Evolutionary conservation across 768 basidiomycete species (phyloP).

Genomic region (Trametes gibbosa): DNA sequence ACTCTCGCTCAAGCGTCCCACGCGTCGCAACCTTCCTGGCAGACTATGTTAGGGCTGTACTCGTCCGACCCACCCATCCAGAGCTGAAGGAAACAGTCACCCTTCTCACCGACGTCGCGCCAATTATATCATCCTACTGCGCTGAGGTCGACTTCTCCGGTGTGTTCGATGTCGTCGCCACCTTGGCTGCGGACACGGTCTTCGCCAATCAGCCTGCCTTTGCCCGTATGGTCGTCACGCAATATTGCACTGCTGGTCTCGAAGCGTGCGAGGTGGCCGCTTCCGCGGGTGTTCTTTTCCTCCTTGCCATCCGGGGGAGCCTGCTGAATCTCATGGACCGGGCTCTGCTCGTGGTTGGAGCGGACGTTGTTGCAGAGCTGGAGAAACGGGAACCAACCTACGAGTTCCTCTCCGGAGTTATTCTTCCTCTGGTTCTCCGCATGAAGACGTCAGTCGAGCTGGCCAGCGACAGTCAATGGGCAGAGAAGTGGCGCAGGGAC

Average conservation of each 20-base stretch:
- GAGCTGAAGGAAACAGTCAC: constrained; percentile 47
- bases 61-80: constrained; percentile 44
- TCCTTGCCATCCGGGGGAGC: constrained; percentile 26
- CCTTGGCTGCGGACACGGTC: constrained; percentile 41
- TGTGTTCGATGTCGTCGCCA: constrained; percentile 49
- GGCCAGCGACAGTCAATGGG: constrained; percentile 37
- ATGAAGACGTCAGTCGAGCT: constrained; percentile 51
- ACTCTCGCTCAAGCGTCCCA: constrained; percentile 39
- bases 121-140: constrained; percentile 52
- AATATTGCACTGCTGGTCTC: constrained; percentile 36
- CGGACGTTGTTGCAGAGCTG: constrained; percentile 53
- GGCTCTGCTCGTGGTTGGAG: constrained; percentile 46
- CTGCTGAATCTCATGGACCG: constrained; percentile 33
- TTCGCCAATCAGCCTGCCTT: constrained; percentile 56
- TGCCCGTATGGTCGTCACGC: constrained; percentile 34
- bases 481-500: constrained; percentile 46
- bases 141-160: constrained; percentile 54
- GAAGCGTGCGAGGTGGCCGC: constrained; percentile 36
- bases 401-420: constrained; percentile 59
- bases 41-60: constrained; percentile 47
- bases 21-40: constrained; percentile 51
- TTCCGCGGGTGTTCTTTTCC: constrained; percentile 31
- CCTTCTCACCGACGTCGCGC: constrained; percentile 54
- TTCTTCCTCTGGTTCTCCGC: constrained; percentile 57
- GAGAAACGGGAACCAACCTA: constrained; percentile 55